Evolutionary conservation across 768 basidiomycete species (phyloP).

Genomic region (Panus rudis): DNA sequence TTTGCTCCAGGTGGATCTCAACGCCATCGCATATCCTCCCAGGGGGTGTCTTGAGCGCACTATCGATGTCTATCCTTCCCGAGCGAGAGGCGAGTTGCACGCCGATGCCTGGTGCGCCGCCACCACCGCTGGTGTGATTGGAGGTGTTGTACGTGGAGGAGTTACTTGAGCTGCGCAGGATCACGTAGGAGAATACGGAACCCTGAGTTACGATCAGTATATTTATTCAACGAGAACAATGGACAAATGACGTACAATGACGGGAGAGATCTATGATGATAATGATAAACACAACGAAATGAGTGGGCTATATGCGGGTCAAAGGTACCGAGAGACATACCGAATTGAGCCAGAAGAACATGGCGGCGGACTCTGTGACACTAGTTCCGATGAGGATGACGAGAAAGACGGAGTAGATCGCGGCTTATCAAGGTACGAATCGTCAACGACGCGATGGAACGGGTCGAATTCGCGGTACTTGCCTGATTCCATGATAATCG

Average conservation of each 20-base stretch:
- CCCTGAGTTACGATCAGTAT: slow-evolving; percentile 1
- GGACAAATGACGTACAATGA: neutral
- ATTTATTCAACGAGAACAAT: neutral
- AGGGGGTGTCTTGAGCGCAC: no score
- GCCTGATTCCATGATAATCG: slow-evolving; percentile 19
- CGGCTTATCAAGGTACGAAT: slow-evolving; percentile 5
- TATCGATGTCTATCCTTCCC: no score
- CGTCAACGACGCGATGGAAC: neutral
- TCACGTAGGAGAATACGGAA: slow-evolving; percentile 19
- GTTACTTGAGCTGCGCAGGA: slow-evolving; percentile 16
- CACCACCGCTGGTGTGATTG: neutral
- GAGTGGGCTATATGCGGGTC: neutral
- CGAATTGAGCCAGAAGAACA: slow-evolving; percentile 10
- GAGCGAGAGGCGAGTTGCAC: no score
- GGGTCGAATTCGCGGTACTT: neutral
- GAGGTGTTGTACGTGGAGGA: neutral
- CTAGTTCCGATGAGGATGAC: slow-evolving; percentile 15
- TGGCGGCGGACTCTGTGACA: slow-evolving; percentile 1
- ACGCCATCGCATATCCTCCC: no score
- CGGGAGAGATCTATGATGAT: slow-evolving; percentile 1
- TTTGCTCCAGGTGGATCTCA: no score
- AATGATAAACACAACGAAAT: neutral
- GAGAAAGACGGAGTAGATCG: slow-evolving; percentile 14
- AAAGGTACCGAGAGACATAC: slow-evolving; percentile 12
- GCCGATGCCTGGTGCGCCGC: no score